These are phyloP conservation scores for Phytophthora pinifolia DNA, from an alignment of 352 stramenopile species.

Conservation along the genomic window DNA sequence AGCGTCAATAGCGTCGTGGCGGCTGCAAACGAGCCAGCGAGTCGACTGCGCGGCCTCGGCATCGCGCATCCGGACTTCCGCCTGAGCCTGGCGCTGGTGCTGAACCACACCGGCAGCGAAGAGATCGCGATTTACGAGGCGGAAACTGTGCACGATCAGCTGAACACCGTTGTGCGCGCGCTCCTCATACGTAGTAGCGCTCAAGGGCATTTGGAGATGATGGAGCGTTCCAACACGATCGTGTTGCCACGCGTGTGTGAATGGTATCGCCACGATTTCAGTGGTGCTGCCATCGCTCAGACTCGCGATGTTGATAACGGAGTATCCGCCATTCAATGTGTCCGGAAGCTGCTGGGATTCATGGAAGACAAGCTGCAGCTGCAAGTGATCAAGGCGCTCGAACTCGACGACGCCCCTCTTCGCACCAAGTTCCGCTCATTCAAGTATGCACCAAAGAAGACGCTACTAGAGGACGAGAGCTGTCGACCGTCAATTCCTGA, in stretches of 20 bases:
- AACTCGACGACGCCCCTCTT: constrained; percentile 47
- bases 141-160: constrained; percentile 60
- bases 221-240: constrained; percentile 35
- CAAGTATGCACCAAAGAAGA: constrained; percentile 46
- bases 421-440: constrained; percentile 63
- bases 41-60: constrained; percentile 35
- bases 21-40: constrained; percentile 11
- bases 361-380: constrained; percentile 47
- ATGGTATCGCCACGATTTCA: constrained; percentile 75
- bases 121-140: constrained; percentile 30
- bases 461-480: constrained; percentile 25
- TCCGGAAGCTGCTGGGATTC: constrained; percentile 77
- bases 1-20: constrained; percentile 27
- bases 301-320: constrained; percentile 23
- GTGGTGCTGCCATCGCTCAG: constrained; percentile 6
- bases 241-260: constrained; percentile 70
- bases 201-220: constrained; percentile 32
- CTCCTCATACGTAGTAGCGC: constrained; percentile 23
- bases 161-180: constrained; percentile 59
- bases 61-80: constrained; percentile 78
- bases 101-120: constrained; percentile 43
- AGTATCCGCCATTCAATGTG: constrained; percentile 50
- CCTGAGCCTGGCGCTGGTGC: constrained; percentile 64
- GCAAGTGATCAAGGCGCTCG: constrained; percentile 41
- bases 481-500: constrained; percentile 2